phyloP scores from a whole-genome alignment of 2,329 filamentous ascomycete species.

The Pseudonectria foliicola region DNA sequence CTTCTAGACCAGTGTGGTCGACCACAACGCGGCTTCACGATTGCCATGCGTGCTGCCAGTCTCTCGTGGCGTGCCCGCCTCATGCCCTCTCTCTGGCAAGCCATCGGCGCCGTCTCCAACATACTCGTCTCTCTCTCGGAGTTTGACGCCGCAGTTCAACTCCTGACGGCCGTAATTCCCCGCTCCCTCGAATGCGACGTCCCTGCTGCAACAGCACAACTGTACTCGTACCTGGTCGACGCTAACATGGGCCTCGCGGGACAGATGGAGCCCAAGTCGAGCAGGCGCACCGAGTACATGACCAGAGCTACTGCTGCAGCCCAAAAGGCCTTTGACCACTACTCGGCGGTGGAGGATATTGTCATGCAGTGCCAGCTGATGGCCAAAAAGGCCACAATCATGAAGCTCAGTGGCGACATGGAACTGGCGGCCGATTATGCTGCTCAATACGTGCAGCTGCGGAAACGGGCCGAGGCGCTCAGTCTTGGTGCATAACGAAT shows the following conservation, averaged over 20 bases:
- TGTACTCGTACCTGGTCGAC: slow-evolving; percentile 68
- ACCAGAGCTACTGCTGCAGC: slow-evolving; percentile 53
- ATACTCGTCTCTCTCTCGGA: slow-evolving; percentile 66
- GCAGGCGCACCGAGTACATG: slow-evolving; percentile 48
- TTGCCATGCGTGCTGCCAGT: slow-evolving; percentile 67
- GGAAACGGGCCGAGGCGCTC: slow-evolving; percentile 30
- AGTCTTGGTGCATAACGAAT: slow-evolving; percentile 15
- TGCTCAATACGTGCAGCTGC: slow-evolving; percentile 55
- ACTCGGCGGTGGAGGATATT: slow-evolving; percentile 56
- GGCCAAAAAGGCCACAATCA: slow-evolving; percentile 74
- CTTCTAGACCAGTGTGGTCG: slow-evolving; percentile 62
- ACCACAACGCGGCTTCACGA: slow-evolving; percentile 67
- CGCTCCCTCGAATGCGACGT: slow-evolving; percentile 68
- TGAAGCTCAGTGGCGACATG: slow-evolving; percentile 60
- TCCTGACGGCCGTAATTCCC: slow-evolving; percentile 65
- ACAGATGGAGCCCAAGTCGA: slow-evolving; percentile 32
- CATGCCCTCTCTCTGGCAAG: slow-evolving; percentile 64
- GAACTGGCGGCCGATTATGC: slow-evolving; percentile 59
- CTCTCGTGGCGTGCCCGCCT: slow-evolving; percentile 65
- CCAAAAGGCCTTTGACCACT: slow-evolving; percentile 57
- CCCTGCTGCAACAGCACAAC: slow-evolving; percentile 51
- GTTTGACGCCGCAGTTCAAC: slow-evolving; percentile 56
- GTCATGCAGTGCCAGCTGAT: slow-evolving; percentile 70
- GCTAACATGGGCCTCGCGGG: slow-evolving; percentile 73
- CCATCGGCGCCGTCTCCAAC: slow-evolving; percentile 57